Conservation (phyloP, 2,329 filamentous ascomycete species). For the Trichoderma atroviride region DNA sequence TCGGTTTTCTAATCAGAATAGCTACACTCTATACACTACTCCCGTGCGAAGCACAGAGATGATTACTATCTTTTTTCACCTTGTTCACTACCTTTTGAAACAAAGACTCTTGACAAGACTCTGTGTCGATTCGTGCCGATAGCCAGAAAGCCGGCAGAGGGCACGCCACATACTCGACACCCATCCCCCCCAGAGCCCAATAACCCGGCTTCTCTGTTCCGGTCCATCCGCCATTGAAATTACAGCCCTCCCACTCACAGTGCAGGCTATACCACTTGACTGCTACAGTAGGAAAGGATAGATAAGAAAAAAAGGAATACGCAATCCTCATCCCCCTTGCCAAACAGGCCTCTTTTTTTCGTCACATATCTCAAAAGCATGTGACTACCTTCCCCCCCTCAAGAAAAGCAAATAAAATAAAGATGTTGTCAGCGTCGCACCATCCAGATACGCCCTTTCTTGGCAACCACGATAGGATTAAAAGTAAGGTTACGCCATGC, state of each 20-base stretch:
- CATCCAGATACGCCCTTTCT: slow-evolving; percentile 15
- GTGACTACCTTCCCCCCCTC: neutral
- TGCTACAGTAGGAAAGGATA: neutral
- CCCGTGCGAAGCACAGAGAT: neutral
- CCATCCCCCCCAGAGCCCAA: neutral
- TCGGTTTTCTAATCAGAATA: neutral
- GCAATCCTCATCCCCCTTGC: neutral
- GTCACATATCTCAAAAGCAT: neutral
- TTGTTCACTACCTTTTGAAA: neutral
- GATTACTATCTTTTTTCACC: neutral
- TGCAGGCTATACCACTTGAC: neutral
- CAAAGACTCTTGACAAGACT: neutral
- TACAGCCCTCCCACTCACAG: neutral
- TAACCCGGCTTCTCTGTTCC: neutral
- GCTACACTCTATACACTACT: neutral
- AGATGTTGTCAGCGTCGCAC: neutral
- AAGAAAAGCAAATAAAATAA: neutral
- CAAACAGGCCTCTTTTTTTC: neutral
- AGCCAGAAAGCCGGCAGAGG: neutral
- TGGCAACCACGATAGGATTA: slow-evolving; percentile 23
- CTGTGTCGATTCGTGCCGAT: neutral
- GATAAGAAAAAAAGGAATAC: neutral
- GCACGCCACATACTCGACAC: neutral
- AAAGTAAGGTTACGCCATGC: slow-evolving; percentile 24
- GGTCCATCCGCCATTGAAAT: neutral